A percentile compares a stretch with the other conserved stretches of the same genome.
These are phyloP conservation scores for Cylindrotheca fusiformis DNA, from an alignment of 108 stramenopile species.

Conservation along the genomic window DNA sequence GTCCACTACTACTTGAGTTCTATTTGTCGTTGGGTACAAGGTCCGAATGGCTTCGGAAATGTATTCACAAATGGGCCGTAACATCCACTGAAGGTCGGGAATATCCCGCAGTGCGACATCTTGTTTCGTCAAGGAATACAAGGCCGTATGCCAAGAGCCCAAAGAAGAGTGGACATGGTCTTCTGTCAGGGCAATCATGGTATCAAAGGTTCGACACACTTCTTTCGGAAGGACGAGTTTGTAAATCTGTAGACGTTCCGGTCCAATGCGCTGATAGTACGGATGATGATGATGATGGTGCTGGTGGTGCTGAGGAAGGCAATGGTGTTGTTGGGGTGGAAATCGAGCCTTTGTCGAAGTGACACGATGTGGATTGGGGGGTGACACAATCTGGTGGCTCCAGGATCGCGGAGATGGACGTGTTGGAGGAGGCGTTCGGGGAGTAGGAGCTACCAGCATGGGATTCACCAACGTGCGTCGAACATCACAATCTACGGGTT, in stretches of 20 bases:
- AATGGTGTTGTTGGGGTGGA: neutral
- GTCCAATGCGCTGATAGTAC: slow-evolving; percentile 39
- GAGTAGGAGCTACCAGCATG: neutral
- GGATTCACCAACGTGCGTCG: no score
- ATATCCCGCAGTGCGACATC: slow-evolving; percentile 69
- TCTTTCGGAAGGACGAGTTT: slow-evolving; percentile 49
- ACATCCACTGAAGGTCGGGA: slow-evolving; percentile 42
- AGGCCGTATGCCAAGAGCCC: slow-evolving; percentile 61
- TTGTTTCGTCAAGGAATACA: slow-evolving; percentile 77
- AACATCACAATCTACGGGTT: no score
- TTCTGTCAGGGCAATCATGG: slow-evolving; percentile 55
- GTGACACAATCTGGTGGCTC: slow-evolving; percentile 1
- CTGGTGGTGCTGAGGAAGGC: slow-evolving; percentile 1
- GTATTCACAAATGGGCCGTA: slow-evolving; percentile 53
- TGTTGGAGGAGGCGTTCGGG: neutral
- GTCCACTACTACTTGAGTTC: slow-evolving; percentile 46
- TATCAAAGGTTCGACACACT: slow-evolving; percentile 41
- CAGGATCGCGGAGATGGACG: neutral
- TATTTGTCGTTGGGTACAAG: slow-evolving; percentile 39
- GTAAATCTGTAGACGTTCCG: slow-evolving; percentile 52
- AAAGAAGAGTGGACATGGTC: slow-evolving; percentile 34
- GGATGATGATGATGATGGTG: neutral
- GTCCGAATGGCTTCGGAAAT: slow-evolving; percentile 32
- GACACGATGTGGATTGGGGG: slow-evolving; percentile 4
- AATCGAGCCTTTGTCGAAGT: slow-evolving; percentile 2